A percentile compares a stretch with the other conserved stretches of the same genome.
Conservation (phyloP, 805 yeast species). For the Wickerhamiella hasegawae region DNA sequence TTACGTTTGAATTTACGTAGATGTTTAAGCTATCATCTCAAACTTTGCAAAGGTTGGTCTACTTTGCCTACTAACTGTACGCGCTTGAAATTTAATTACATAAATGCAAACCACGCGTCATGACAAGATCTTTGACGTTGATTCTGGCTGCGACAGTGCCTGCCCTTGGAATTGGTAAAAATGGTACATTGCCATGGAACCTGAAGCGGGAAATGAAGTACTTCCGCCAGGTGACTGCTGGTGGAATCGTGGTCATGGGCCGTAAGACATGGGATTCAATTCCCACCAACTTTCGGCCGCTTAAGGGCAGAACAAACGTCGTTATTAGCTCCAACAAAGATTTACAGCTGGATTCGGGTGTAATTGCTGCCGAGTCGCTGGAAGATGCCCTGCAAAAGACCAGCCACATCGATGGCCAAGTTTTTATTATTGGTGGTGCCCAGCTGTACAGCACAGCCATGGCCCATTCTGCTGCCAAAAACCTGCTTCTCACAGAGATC, state of each 20-base stretch:
- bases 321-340: constrained; percentile 41
- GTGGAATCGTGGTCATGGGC: constrained; percentile 71
- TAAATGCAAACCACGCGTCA: too few relatives aligned
- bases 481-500: constrained; percentile 61
- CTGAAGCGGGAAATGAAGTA: constrained; percentile 71
- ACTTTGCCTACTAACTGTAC: too few relatives aligned
- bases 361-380: constrained; percentile 28
- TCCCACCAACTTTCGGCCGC: constrained; percentile 69
- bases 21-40: too few relatives aligned
- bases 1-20: too few relatives aligned
- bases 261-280: constrained; percentile 92
- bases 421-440: constrained; percentile 87
- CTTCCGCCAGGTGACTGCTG: constrained; percentile 55
- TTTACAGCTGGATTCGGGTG: constrained; percentile 14
- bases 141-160: constrained; percentile 83
- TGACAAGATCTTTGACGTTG: constrained; percentile 27
- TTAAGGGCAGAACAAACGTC: constrained; percentile 58
- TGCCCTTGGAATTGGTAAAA: constrained; percentile 64
- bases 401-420: constrained; percentile 26
- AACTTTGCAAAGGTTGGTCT: too few relatives aligned
- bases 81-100: too few relatives aligned
- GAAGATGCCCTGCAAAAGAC: constrained; percentile 25
- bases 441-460: constrained; percentile 56
- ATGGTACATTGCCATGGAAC: constrained; percentile 80
- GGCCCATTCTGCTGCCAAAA: constrained; percentile 29